Conservation (phyloP, 306 rosid species). For the Fagus sylvatica region DNA sequence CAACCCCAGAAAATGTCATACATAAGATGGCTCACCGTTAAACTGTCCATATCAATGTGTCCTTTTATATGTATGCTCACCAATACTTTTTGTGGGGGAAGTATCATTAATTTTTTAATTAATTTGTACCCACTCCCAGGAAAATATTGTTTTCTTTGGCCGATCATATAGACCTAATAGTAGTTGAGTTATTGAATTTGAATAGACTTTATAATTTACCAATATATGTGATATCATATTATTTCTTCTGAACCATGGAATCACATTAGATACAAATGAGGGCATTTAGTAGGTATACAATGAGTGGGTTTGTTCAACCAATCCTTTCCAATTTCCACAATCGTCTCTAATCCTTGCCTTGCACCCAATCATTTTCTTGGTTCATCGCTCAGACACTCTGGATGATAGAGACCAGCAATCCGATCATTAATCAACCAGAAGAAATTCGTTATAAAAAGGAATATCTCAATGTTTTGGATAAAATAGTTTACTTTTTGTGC, state of each 20-base stretch:
- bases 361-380: constrained; percentile 28
- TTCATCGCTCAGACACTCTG: not conserved
- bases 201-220: not conserved
- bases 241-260: not conserved
- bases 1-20: too few species aligned
- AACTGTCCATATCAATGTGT: not conserved
- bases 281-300: constrained; percentile 32
- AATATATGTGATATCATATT: not conserved
- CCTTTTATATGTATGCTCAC: not conserved
- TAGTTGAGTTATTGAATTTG: not conserved
- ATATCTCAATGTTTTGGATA: too few species aligned
- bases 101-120: not conserved
- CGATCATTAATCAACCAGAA: not conserved
- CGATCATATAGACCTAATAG: not conserved
- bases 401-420: constrained; percentile 1
- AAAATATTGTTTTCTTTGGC: not conserved
- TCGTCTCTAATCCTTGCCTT: constrained; percentile 14
- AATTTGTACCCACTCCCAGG: not conserved
- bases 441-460: too few species aligned
- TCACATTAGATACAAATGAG: not conserved
- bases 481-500: too few species aligned
- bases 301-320: constrained; percentile 26
- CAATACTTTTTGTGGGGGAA: not conserved
- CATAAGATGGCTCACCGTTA: not conserved
- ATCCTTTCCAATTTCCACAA: constrained; percentile 12